These are phyloP conservation scores for Microstroma glucosiphilum DNA, from an alignment of 1,284 basidiomycete species.

Conservation along the genomic window DNA sequence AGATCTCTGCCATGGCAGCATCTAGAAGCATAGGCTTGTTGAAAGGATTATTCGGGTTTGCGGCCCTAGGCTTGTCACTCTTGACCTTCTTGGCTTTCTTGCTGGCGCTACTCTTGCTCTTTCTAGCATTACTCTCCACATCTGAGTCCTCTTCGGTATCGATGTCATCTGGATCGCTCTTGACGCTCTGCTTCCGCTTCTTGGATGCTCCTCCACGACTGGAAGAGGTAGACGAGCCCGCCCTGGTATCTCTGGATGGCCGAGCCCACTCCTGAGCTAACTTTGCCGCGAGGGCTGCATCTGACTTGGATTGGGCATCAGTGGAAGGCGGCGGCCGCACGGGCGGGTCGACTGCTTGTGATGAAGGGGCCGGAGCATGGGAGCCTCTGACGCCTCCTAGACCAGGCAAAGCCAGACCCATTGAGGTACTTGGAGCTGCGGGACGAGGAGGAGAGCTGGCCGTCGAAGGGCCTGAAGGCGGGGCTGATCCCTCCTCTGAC, in stretches of 20 bases:
- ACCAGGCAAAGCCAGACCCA: slow-evolving; percentile 34
- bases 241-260: not conserved
- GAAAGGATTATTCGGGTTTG: slow-evolving; percentile 48
- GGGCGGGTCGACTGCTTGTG: not conserved
- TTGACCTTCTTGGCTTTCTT: slow-evolving; percentile 35
- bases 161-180: slow-evolving; percentile 16
- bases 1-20: slow-evolving; percentile 41
- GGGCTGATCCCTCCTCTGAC: not conserved
- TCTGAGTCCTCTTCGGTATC: slow-evolving; percentile 13
- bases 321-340: not conserved
- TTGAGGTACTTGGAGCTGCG: not conserved
- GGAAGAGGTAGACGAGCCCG: not conserved
- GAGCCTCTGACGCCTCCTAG: slow-evolving; percentile 32
- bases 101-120: slow-evolving; percentile 30
- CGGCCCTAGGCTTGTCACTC: slow-evolving; percentile 27
- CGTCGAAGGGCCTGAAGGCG: not conserved
- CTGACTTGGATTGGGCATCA: not conserved
- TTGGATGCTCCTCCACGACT: slow-evolving; percentile 3
- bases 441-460: not conserved
- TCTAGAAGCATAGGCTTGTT: slow-evolving; percentile 44
- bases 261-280: not conserved
- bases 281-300: slow-evolving; percentile 4
- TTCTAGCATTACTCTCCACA: slow-evolving; percentile 4
- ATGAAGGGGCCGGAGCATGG: slow-evolving; percentile 8
- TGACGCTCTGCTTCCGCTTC: slow-evolving; percentile 7